Percentiles rank a stretch among this genome's conserved stretches.
These are phyloP conservation scores for Chytriomyces sp. DNA, from an alignment of 192 early-diverging fungal species.

Conservation along the genomic window DNA sequence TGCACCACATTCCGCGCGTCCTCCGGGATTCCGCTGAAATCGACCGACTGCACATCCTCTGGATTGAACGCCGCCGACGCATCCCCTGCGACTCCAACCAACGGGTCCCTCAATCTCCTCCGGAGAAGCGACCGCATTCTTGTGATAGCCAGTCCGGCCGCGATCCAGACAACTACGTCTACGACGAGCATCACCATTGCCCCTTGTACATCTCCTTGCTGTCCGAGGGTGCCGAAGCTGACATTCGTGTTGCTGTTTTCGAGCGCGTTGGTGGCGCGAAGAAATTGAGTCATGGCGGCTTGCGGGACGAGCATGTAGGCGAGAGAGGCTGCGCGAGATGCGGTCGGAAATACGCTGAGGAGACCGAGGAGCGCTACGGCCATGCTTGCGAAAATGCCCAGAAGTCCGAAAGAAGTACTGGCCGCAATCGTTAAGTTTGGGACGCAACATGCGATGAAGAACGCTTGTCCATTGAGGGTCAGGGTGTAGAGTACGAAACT, in stretches of 20 bases:
- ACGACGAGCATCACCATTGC: neutral
- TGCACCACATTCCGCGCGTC: neutral
- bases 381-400: neutral
- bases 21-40: neutral
- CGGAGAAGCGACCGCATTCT: neutral
- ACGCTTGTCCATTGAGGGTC: neutral
- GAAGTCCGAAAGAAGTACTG: neutral
- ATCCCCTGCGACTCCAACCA: neutral
- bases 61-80: neutral
- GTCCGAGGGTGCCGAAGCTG: neutral
- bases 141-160: neutral
- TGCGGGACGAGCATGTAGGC: neutral
- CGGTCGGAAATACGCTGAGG: neutral
- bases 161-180: neutral
- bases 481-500: neutral
- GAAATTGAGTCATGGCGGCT: neutral
- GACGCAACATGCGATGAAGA: neutral
- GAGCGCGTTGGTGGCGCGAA: neutral
- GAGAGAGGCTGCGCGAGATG: neutral
- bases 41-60: neutral
- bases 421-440: neutral
- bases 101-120: neutral
- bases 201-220: neutral
- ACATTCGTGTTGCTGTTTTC: neutral
- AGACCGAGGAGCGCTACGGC: neutral